These are phyloP conservation scores for Cladosporium phlei DNA, from an alignment of 2,329 filamentous ascomycete genomes.

Conservation along the genomic window DNA sequence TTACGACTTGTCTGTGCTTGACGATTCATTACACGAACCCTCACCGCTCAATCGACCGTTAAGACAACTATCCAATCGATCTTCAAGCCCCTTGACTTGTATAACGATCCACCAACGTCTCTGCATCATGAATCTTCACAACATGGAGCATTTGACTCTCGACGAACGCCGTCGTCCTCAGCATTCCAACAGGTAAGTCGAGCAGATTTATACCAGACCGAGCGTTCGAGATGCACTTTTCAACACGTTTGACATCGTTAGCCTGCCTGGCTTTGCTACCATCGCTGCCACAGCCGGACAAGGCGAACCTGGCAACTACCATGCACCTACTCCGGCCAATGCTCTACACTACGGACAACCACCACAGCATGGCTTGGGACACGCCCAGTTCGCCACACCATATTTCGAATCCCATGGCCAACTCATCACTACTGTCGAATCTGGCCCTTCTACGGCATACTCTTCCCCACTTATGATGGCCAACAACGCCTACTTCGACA, in stretches of 20 bases:
- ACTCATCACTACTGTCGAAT: too few relatives aligned
- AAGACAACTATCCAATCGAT: background rate
- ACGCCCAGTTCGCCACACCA: background rate
- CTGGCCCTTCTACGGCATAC: background rate
- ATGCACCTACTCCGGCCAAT: background rate
- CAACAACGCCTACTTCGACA: background rate
- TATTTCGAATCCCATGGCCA: too few relatives aligned
- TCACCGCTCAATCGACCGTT: too few relatives aligned
- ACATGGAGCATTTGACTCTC: background rate
- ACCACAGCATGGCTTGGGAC: too few relatives aligned
- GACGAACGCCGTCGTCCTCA: background rate
- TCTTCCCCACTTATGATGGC: background rate
- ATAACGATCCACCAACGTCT: background rate
- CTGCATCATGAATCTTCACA: background rate
- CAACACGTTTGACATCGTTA: too few relatives aligned
- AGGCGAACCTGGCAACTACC: too few relatives aligned
- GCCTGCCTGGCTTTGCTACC: background rate
- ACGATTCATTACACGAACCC: conserved; percentile 3
- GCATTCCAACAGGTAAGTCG: background rate
- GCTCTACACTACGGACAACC: background rate
- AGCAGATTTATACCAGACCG: background rate
- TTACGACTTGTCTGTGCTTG: conserved; percentile 7
- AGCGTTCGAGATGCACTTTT: too few relatives aligned
- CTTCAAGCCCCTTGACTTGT: background rate
- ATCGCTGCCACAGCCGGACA: background rate